Base-by-base conservation (phyloP, 176 grass and related monocot species). In the Cenchrus purpureus region DNA sequence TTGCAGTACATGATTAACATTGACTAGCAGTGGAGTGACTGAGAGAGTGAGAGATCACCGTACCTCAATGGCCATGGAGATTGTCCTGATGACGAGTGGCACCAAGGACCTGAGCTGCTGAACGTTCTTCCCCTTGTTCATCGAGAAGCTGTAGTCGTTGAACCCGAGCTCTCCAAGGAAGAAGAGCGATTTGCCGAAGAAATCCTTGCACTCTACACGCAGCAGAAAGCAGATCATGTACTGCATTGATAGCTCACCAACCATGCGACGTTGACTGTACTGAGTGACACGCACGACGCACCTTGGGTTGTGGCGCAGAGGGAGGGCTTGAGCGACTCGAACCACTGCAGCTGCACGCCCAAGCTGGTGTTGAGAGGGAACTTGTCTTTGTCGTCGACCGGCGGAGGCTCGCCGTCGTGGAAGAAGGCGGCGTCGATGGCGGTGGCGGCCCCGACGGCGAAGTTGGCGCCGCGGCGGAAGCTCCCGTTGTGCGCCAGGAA, bases 31-130 rank as follows among this genome's bases (percentile, higher is more conserved):
- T 76, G 22, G 22, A 25, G 22, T 25, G 22, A 40, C 53, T 12
- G 14, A 0, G 22, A 25, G 22, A 25, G 37, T 4, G 37, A 40
- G 37, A 40, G 37, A 40, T 40, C 37, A 4, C 37, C 37, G 37
- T 45, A 80, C 92, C 92, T 94, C 81, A 59, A 87, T 71, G 63
- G 84, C 80, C 19, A 40, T 89, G 15, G 84, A 83, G 75, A 94
- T 83, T 42, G 71, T 22, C 0, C 2, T 1, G 76, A 94, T 79
- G 32, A 92, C 61, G 17, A 83, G 55, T 0, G 89, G 89, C 19
- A 87, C 86, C 19, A 70, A 32, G 0, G 87, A 17, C 16, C 71
- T 86, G 48, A 84, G 22, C 62, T 92, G 59, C 0, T 75, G 10
- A 12, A 94, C 3, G 76, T 34, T 91, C 73, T 60, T 91, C 1